Base-by-base conservation (phyloP, 768 basidiomycete species). In the Phylloporus sp. region DNA sequence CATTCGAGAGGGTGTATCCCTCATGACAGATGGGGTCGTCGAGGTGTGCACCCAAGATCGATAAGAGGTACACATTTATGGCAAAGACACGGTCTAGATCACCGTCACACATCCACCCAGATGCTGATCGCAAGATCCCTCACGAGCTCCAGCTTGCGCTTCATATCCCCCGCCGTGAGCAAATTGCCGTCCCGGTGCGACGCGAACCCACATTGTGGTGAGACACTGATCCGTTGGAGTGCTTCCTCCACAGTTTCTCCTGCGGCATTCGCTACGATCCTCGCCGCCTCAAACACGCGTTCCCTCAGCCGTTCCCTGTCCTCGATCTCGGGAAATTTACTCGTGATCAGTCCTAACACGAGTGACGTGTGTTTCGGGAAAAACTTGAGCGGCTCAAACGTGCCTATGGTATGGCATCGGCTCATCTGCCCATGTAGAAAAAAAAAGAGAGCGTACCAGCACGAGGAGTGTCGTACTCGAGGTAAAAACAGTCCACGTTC, bases 201-300 rank as follows among this genome's bases (percentile, higher is more conserved):
- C 15, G 77, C 76, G 53, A 78, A 79, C 10, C 79, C 79, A 47
- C 79, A 80, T 61, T 80, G 78, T 1, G 78, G 75, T 20, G 72
- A 73, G 53, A 80, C 70, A 43, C 69, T 67, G 24, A 80, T 68
- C 50, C 72, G 73, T 44, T 54, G 31, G 32, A 59, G 3, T 9
- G 78, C 77, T 48, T 74, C 70, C 48, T 74, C 75, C 41, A 66
- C 56, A 4, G 70, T 69, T 63, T 68, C 64, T 38, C 65, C 64
- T 6, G 67, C 48, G 11, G 75, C 77, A 29, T 67, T 62, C 2
- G 78, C 74, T 24, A 79, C 65, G 42, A 70, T 62, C 28, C 67
- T 62, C 3, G 78, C 79, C 0, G 79, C 79, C 6, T 72, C 65
- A 29, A 73, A 59, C 42, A 80, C 68, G 11, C 75, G 72, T 38